Conservation (phyloP, 257 asterid species). For the Solanum piurae region DNA sequence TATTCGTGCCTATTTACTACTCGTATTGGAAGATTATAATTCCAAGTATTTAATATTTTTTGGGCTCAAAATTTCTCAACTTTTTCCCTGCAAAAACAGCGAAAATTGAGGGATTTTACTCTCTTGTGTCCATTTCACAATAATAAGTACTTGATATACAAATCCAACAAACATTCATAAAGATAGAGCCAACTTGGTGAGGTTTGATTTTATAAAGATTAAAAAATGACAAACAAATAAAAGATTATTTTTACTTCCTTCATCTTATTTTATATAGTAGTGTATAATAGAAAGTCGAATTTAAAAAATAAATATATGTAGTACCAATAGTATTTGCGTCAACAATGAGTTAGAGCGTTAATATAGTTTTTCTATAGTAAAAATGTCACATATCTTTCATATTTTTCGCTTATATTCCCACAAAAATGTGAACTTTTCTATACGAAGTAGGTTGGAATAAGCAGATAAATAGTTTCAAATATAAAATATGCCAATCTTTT, state of each 20-base stretch:
- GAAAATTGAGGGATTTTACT: conserved; percentile 7
- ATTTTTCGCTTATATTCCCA: background rate
- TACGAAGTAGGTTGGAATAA: background rate
- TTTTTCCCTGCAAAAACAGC: conserved; percentile 5
- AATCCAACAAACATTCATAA: conserved; percentile 7
- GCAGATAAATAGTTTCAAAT: background rate
- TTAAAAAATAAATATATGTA: background rate
- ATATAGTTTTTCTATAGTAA: background rate
- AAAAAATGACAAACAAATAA: background rate
- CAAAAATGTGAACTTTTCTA: background rate
- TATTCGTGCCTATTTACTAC: conserved; percentile 5
- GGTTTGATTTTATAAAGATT: background rate
- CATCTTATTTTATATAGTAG: background rate
- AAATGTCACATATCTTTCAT: background rate
- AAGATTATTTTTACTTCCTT: background rate
- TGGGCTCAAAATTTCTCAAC: background rate
- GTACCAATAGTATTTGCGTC: background rate
- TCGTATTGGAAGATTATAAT: background rate
- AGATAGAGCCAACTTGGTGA: background rate
- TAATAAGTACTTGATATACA: background rate
- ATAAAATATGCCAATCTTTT: background rate
- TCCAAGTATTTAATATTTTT: background rate
- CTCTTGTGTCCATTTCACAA: background rate
- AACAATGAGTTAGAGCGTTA: background rate
- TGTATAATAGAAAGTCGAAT: background rate